Evolutionary conservation across 192 early-diverging fungal species (phyloP), one percentile per base, ranked within the genome.

Genomic region (Dissophora ornata): DNA sequence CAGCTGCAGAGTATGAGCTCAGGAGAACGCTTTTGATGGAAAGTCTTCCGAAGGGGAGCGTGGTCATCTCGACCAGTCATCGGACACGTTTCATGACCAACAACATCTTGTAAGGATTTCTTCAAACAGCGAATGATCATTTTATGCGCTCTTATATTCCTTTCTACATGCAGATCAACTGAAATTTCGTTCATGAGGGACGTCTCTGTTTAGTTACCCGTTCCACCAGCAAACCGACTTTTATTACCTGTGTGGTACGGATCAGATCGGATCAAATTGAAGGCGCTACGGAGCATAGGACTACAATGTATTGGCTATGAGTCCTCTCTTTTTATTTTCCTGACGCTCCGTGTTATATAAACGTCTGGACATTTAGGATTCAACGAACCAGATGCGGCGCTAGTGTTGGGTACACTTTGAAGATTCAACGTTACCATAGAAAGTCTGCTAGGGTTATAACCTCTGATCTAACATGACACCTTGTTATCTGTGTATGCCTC

Each of bases 151-250:
- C n/a, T n/a, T n/a, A n/a, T n/a, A n/a, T n/a, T n/a, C n/a, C n/a
- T n/a, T n/a, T n/a, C n/a, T n/a, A n/a, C n/a, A n/a, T n/a, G n/a
- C n/a, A n/a, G n/a, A n/a, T n/a, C n/a, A n/a, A n/a, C n/a, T n/a
- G n/a, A n/a, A n/a, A n/a, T n/a, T n/a, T n/a, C n/a, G n/a, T n/a
- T n/a, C n/a, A n/a, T n/a, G n/a, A n/a, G n/a, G n/a, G n/a, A n/a
- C n/a, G n/a, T n/a, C n/a, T n/a, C n/a, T n/a, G 36, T 13, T 13
- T 70, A 90, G 89, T 57, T 95, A 99, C 71, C 90, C 88, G 24
- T 99, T 96, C 74, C 93, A 96, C 63, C 97, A 99, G 69, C 86
- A 94, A 61, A 95, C 96, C 8, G 92, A 99, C 62, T 89, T 97
- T 69, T 89, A 87, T 63, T 98, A 98, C 57, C 81, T 98, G 34